Conservation (phyloP, 352 stramenopile genomes). For the Phytophthora pseudosyringae region DNA sequence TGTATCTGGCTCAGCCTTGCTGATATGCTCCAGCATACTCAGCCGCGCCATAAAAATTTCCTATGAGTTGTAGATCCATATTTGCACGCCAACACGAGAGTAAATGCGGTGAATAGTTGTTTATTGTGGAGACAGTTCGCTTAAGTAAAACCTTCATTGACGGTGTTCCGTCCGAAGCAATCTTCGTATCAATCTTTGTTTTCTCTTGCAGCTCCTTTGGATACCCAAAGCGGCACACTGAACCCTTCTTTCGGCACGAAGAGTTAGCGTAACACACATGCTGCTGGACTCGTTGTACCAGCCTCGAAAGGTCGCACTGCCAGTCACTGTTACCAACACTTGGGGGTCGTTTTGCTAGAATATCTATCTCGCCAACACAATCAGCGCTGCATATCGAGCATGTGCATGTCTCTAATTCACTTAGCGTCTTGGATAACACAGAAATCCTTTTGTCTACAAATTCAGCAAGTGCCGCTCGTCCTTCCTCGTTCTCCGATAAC, state of each 20-base stretch:
- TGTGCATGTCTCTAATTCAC: slow-evolving; percentile 2
- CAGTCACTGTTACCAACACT: not conserved
- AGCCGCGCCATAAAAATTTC: slow-evolving; percentile 33
- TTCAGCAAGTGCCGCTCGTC: slow-evolving; percentile 1
- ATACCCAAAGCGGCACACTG: slow-evolving; percentile 16
- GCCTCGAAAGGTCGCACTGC: slow-evolving; percentile 14
- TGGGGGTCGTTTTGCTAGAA: slow-evolving; percentile 1
- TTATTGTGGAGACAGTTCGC: slow-evolving; percentile 9
- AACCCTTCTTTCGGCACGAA: slow-evolving; percentile 14
- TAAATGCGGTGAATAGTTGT: slow-evolving; percentile 24
- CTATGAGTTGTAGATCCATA: slow-evolving; percentile 38
- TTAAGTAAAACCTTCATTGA: slow-evolving; percentile 16
- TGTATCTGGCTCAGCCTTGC: slow-evolving; percentile 20
- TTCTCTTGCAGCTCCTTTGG: slow-evolving; percentile 4
- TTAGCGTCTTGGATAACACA: not conserved
- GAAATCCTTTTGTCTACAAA: slow-evolving; percentile 20
- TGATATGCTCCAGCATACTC: slow-evolving; percentile 40
- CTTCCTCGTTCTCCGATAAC: slow-evolving; percentile 14
- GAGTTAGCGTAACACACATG: slow-evolving; percentile 21
- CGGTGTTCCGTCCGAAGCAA: slow-evolving; percentile 1
- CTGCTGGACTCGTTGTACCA: slow-evolving; percentile 25
- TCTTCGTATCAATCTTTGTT: not conserved
- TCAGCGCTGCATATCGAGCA: not conserved
- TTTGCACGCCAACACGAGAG: slow-evolving; percentile 30
- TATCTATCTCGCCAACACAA: not conserved